phyloP scores from a whole-genome alignment of 495 filamentous ascomycete genomes.

The Trichoderma asperelloides region DNA sequence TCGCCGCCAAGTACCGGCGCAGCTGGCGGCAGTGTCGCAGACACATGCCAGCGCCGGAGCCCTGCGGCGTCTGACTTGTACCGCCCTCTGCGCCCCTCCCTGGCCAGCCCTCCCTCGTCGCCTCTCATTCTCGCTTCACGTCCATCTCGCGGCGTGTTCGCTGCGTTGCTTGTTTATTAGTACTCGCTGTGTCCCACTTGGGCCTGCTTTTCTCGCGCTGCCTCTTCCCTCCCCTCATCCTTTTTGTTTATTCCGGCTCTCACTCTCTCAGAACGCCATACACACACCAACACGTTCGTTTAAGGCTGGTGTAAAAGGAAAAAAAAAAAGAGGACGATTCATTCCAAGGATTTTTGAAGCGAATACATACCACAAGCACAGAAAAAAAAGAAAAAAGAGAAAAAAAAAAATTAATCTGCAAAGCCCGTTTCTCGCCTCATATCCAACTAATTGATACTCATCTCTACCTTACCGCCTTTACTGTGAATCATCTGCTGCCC shows the following conservation, averaged over 20 bases:
- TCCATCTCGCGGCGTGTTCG: neutral
- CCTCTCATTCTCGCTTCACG: neutral
- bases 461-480: too few species aligned
- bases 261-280: neutral
- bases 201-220: neutral
- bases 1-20: neutral
- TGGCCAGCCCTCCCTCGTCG: neutral
- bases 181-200: conserved; percentile 4
- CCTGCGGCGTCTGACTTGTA: neutral
- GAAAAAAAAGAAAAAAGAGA: too few species aligned
- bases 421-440: too few species aligned
- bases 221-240: neutral
- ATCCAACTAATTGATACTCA: too few species aligned
- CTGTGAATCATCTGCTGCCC: conserved; percentile 7
- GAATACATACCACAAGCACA: too few species aligned
- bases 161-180: conserved; percentile 8
- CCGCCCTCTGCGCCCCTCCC: neutral
- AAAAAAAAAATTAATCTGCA: too few species aligned
- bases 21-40: neutral
- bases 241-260: conserved; percentile 11
- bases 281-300: neutral
- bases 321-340: neutral
- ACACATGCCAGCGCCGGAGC: too few species aligned
- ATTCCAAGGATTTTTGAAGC: too few species aligned
- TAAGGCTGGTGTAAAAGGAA: too few species aligned